These are phyloP conservation scores for Kurtzmaniella quercitrusa DNA, from an alignment of 1,139 yeast genomes.

Conservation along the genomic window DNA sequence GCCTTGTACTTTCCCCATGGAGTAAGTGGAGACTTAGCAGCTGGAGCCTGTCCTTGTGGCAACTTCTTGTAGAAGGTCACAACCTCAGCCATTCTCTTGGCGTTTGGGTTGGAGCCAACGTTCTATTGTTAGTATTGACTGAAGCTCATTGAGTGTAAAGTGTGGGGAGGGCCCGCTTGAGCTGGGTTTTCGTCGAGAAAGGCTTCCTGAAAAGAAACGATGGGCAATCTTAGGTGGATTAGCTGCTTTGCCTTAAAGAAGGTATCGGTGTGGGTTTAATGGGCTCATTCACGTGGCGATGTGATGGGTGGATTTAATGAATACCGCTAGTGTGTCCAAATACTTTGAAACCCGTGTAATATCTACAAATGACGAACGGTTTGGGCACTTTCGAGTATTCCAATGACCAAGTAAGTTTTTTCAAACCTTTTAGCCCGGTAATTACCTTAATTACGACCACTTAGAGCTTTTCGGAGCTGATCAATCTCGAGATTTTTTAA, in stretches of 20 bases:
- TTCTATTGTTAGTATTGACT: conserved; percentile 54
- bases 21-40: conserved; percentile 64
- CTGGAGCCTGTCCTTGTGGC: conserved; percentile 88
- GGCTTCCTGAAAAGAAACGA: too few relatives aligned
- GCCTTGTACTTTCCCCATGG: conserved; percentile 76
- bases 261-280: too few relatives aligned
- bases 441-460: neutral
- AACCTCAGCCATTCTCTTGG: conserved; percentile 94
- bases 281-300: too few relatives aligned
- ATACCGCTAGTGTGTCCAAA: too few relatives aligned
- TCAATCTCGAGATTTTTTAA: neutral
- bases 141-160: neutral
- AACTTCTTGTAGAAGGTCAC: conserved; percentile 93
- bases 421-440: neutral
- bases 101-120: conserved; percentile 93
- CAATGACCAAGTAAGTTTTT: too few relatives aligned
- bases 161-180: neutral
- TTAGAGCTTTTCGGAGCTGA: neutral
- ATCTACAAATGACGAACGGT: too few relatives aligned
- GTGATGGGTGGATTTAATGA: too few relatives aligned
- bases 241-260: too few relatives aligned
- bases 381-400: too few relatives aligned
- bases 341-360: too few relatives aligned
- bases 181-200: too few relatives aligned
- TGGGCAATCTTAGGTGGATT: too few relatives aligned